These are phyloP conservation scores for Didymella segeticola DNA, from an alignment of 2,329 filamentous ascomycete genomes.

Conservation along the genomic window DNA sequence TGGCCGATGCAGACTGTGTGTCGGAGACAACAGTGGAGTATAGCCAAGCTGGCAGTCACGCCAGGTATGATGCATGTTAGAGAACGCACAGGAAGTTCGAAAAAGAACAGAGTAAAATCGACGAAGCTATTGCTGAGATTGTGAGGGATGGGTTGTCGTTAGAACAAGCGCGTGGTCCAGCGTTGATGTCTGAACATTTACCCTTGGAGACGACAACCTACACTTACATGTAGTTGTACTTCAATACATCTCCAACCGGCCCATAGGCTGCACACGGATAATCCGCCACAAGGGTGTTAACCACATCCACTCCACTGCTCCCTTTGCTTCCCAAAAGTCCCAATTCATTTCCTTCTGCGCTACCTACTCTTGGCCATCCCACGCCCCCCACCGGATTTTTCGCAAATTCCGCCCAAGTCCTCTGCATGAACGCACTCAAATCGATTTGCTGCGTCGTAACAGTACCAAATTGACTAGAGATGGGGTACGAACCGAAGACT, in stretches of 20 bases:
- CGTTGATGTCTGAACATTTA: too few relatives aligned
- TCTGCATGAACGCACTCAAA: constrained; percentile 30
- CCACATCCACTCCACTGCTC: constrained; percentile 11
- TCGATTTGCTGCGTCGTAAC: constrained; percentile 23
- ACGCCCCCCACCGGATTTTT: constrained; percentile 22
- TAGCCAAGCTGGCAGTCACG: too few relatives aligned
- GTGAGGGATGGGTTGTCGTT: too few relatives aligned
- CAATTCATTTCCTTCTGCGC: constrained; percentile 9
- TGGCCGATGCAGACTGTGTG: too few relatives aligned
- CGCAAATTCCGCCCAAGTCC: constrained; percentile 33
- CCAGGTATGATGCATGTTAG: too few relatives aligned
- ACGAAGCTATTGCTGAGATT: too few relatives aligned
- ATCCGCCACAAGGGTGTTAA: constrained; percentile 9
- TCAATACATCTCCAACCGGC: constrained; percentile 11
- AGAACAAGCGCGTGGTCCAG: too few relatives aligned
- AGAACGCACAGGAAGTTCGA: too few relatives aligned
- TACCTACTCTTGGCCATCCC: constrained; percentile 18
- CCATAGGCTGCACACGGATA: constrained; percentile 18
- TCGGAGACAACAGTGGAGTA: too few relatives aligned
- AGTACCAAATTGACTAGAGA: constrained; percentile 13
- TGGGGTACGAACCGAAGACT: constrained; percentile 32
- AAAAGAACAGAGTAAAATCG: too few relatives aligned
- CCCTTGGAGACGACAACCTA: too few relatives aligned
- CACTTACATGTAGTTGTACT: constrained; percentile 3
- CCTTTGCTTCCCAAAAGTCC: constrained; percentile 17